Evolutionary conservation across 2,329 filamentous ascomycete genomes (phyloP).

Genomic region (Pseudogymnoascus sp.): DNA sequence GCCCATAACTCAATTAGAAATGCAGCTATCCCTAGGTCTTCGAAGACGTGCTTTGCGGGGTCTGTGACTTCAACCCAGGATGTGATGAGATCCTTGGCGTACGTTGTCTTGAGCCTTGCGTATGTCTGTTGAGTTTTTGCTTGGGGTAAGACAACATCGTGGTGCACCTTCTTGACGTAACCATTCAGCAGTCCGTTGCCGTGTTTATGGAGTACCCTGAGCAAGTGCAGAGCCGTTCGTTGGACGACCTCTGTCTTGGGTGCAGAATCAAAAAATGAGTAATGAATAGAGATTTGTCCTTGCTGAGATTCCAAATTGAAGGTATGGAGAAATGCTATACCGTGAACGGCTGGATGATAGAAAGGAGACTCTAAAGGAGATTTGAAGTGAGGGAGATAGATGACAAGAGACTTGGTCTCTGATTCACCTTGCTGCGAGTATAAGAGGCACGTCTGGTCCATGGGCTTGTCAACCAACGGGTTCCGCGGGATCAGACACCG

Average conservation of each 20-base stretch:
- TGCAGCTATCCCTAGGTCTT: constrained; percentile 83
- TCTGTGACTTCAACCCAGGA: constrained; percentile 83
- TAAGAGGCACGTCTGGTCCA: constrained; percentile 79
- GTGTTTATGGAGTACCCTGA: constrained; percentile 66
- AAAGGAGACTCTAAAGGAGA: constrained; percentile 63
- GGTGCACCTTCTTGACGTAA: constrained; percentile 74
- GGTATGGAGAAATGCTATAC: constrained; percentile 69
- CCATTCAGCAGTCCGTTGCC: constrained; percentile 57
- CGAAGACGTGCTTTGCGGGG: constrained; percentile 87
- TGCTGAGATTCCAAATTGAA: constrained; percentile 40
- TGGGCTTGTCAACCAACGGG: constrained; percentile 61
- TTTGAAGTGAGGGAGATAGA: constrained; percentile 70
- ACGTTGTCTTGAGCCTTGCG: constrained; percentile 66
- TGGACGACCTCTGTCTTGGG: constrained; percentile 42
- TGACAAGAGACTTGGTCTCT: constrained; percentile 47
- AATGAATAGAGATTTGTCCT: constrained; percentile 54
- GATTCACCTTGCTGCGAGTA: constrained; percentile 38
- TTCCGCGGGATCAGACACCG: constrained; percentile 78
- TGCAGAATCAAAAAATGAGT: constrained; percentile 42
- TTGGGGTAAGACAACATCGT: constrained; percentile 74
- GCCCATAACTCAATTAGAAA: constrained; percentile 90
- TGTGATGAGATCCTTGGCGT: constrained; percentile 64
- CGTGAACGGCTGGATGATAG: constrained; percentile 74
- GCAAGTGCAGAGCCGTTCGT: constrained; percentile 61
- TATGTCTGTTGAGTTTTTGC: constrained; percentile 77